These are phyloP conservation scores for Syncephalastrum sp. DNA, from an alignment of 371 early-diverging fungal genomes.

Conservation along the genomic window DNA sequence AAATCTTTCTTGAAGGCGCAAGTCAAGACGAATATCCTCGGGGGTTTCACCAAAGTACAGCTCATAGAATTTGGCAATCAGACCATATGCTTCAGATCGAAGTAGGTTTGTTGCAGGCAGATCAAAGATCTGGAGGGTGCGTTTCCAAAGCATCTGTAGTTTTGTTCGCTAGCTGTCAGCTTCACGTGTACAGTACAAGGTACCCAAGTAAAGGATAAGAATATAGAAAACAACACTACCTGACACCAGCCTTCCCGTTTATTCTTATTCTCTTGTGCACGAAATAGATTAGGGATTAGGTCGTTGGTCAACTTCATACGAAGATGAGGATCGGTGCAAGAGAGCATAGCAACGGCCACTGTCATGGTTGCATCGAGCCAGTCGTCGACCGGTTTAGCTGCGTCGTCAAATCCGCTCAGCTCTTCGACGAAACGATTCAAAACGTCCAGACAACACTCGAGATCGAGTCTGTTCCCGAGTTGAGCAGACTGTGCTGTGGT, in stretches of 20 bases:
- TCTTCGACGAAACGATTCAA: conserved; percentile 29
- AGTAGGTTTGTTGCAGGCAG: conserved; percentile 49
- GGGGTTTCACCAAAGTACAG: conserved; percentile 36
- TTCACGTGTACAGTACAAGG: too few relatives aligned
- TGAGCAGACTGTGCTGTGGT: background rate
- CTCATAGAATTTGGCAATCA: conserved; percentile 46
- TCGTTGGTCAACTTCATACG: conserved; percentile 38
- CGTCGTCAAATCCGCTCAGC: conserved; percentile 1
- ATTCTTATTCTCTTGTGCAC: conserved; percentile 27
- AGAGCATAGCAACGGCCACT: conserved; percentile 37
- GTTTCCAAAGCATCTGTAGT: conserved; percentile 44
- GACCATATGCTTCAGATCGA: conserved; percentile 41
- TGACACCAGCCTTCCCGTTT: too few relatives aligned
- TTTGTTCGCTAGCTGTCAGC: too few relatives aligned
- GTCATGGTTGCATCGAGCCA: conserved; percentile 42
- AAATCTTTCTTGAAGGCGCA: conserved; percentile 39
- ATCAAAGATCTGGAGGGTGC: conserved; percentile 40
- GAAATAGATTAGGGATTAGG: conserved; percentile 36
- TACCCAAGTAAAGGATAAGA: too few relatives aligned
- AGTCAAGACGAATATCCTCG: conserved; percentile 22
- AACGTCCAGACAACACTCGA: conserved; percentile 40
- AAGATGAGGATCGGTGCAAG: conserved; percentile 38
- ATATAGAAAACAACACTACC: too few relatives aligned
- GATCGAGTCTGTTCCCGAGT: conserved; percentile 23
- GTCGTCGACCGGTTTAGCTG: conserved; percentile 4